Evolutionary conservation across 805 yeast species (phyloP), one percentile per base, ranked within the genome.

Genomic region (Priceomyces fermenticarens): DNA sequence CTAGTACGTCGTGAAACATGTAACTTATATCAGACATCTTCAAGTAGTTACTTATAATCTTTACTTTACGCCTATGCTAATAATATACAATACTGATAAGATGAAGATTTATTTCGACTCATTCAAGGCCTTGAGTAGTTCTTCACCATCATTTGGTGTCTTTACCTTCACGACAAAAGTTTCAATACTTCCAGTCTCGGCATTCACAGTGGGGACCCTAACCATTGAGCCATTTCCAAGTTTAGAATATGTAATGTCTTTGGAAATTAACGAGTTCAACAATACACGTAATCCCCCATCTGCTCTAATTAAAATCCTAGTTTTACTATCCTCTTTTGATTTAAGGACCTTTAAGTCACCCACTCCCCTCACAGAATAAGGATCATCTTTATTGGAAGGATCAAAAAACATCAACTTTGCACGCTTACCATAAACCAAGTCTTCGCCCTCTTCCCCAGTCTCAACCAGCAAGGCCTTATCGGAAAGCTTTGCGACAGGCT

Each of bases 371-470:
- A 79, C 64, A 29, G 69, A 73, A 55, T 85, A 87, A 9, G 78
- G 78, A 10, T 55, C 53, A 10, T 54, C 58, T 35, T 77, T 77
- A 34, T 78, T 72, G 15, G 69, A 72, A 2, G 77, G 59, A 36
- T 78, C 75, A 36, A 77, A 78, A 42, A 80, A 69, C 77, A 80
- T 80, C 35, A 88, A 67, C 55, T 88, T 88, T 3, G 91, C 76
- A 53, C 85, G 76, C 52, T 85, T 82, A 33, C 82, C 76, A 51
- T 75, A 85, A 17, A 78, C 53, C 0, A 73, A 57, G 1, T 72
- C 78, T 64, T 91, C 97, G 40, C 78, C 75, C 63, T 89, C 97
- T 64, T 91, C 97, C 13, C 97, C 97, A 7, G 91, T 85, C 50
- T 75, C 70, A 15, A 42, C 44, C 4, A 75, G 78, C 10, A 81